phyloP scores from a whole-genome alignment of 2,329 filamentous ascomycete species.

The Dryadomyces quercus-mongolicae region DNA sequence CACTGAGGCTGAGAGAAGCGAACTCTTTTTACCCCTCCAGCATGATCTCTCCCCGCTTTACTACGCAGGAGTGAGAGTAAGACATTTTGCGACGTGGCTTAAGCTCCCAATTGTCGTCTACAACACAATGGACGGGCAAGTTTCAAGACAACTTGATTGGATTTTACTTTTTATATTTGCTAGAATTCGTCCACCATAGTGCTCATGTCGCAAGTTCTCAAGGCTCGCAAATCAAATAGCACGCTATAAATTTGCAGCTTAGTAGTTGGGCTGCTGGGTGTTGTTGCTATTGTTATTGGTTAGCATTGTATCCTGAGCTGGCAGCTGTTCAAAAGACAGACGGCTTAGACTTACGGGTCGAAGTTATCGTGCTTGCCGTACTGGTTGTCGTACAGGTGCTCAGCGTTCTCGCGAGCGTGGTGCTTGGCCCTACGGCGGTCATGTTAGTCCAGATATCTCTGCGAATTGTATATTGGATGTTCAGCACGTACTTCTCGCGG shows the following conservation, averaged over 20 bases:
- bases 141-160: too few species aligned
- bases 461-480: too few species aligned
- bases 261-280: constrained; percentile 1
- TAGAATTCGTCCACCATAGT: background rate
- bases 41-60: too few species aligned
- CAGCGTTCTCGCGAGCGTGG: constrained; percentile 44
- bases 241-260: background rate
- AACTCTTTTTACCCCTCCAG: background rate
- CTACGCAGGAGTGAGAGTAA: too few species aligned
- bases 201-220: background rate
- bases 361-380: constrained; percentile 41
- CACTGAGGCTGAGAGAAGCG: background rate
- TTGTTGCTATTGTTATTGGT: background rate
- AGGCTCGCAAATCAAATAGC: too few species aligned
- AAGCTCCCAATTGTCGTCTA: too few species aligned
- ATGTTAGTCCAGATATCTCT: too few species aligned
- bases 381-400: constrained; percentile 50
- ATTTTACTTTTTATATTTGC: background rate
- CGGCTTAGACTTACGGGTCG: constrained; percentile 36
- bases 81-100: too few species aligned
- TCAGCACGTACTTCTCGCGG: constrained; percentile 26
- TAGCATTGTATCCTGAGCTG: background rate
- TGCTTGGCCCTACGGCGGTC: constrained; percentile 30
- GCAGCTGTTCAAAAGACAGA: too few species aligned
- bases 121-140: too few species aligned